Evolutionary conservation across 257 asterid species (phyloP).

Genomic region (Craterostigma plantagineum): DNA sequence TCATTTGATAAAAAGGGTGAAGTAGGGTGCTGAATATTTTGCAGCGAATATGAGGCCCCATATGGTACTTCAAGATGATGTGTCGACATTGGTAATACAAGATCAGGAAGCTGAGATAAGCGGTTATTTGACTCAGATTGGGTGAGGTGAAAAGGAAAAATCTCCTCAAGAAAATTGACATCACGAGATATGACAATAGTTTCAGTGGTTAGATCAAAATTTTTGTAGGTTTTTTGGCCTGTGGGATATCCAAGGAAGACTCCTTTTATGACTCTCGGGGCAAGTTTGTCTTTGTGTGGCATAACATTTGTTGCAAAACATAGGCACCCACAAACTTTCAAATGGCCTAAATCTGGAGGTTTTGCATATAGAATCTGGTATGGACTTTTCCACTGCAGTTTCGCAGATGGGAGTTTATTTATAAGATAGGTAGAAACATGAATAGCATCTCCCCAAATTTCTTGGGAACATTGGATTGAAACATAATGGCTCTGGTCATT

Average conservation of each 20-base stretch:
- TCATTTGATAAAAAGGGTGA: no score
- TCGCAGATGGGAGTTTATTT: neutral
- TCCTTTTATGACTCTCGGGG: neutral
- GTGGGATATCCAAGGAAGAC: neutral
- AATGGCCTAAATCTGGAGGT: neutral
- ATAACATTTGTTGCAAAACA: neutral
- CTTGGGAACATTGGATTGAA: neutral
- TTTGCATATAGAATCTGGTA: neutral
- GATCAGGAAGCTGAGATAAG: neutral
- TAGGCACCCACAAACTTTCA: neutral
- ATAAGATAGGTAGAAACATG: neutral
- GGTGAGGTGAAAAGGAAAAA: neutral
- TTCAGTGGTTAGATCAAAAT: neutral
- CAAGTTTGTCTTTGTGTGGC: neutral
- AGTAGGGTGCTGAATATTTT: no score
- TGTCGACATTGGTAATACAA: neutral
- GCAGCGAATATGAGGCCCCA: no score
- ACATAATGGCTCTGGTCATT: neutral
- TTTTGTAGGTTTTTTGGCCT: neutral
- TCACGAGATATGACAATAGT: neutral
- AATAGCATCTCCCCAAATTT: slow-evolving; percentile 1
- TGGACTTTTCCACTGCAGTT: neutral
- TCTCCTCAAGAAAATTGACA: neutral
- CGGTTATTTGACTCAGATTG: no score
- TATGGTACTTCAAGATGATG: neutral